phyloP scores from a whole-genome alignment of 345 rosid species.

The Salix caprea region DNA sequence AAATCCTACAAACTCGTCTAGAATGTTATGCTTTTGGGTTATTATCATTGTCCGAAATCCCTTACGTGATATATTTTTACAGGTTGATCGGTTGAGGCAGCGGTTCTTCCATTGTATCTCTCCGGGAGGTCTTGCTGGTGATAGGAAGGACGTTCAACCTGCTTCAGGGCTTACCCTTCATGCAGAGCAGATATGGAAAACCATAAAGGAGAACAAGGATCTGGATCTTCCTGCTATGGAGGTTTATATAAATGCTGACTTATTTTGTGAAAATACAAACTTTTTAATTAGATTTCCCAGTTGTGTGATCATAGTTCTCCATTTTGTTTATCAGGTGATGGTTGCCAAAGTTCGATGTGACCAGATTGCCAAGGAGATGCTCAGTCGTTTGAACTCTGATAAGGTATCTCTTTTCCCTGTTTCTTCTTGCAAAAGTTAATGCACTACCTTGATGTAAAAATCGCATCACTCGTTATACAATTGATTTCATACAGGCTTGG shows the following conservation, averaged over 20 bases:
- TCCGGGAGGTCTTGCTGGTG: conserved; percentile 40
- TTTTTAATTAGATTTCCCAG: too few species aligned
- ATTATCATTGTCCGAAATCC: too few species aligned
- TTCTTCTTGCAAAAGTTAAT: too few species aligned
- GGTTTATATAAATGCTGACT: neutral
- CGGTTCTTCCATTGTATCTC: conserved; percentile 32
- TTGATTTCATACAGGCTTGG: too few species aligned
- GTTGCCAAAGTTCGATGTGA: conserved; percentile 36
- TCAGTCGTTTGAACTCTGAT: conserved; percentile 13
- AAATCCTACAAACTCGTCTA: too few species aligned
- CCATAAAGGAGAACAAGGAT: conserved; percentile 34
- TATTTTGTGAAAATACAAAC: neutral
- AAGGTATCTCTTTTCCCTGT: conserved; percentile 7
- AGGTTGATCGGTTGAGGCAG: conserved; percentile 35
- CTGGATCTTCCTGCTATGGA: conserved; percentile 37
- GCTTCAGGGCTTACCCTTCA: conserved; percentile 34
- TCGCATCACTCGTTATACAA: too few species aligned
- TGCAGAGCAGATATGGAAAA: conserved; percentile 32
- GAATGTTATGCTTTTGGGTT: too few species aligned
- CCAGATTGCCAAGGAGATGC: conserved; percentile 33
- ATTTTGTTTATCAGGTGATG: conserved; percentile 28
- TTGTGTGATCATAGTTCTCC: neutral
- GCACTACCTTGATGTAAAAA: too few species aligned
- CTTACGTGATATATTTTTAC: neutral
- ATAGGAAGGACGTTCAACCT: conserved; percentile 30